Base-by-base conservation (phyloP, 2,329 filamentous ascomycete genomes). In the Hirsutella minnesotensis region DNA sequence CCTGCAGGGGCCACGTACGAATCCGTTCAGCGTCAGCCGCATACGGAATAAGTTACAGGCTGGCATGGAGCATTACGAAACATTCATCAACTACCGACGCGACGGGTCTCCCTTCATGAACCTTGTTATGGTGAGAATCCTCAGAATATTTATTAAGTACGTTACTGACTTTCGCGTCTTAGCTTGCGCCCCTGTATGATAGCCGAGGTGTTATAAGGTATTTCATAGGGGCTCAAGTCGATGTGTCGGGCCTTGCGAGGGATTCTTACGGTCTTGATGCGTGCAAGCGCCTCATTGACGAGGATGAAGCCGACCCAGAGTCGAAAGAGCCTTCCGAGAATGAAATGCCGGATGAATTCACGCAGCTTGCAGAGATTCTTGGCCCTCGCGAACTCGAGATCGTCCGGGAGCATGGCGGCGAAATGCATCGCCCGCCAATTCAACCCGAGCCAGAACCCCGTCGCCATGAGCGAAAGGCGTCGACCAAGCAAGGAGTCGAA, bases 71-170 rank as follows among this genome's bases (percentile, higher is more conserved):
- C 76, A 81, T 49, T 83, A 73, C 42, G 85, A 89, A 52, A 76
- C 85, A 0, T 78, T 89, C 43, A 62, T 89, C 31, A 89, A 89
- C 57, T 89, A 85, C 53, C 75, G 82, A 27, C 75, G 82, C n/a
- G 83, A 87, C 51, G 83, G 83, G 0, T 83, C 80, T 1, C 81
- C 81, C 0, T 87, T 87, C 54, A 81, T 87, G 72, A 88, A 87
- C 47, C 67, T 88, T 3, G 67, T 86, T 20, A 84, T 85, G 77
- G 73, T 77, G n/a, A 45, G 50, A 43, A n/a, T 33, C 30, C 41
- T 30, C 10, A 22, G 18, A 9, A 15, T 4, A 1, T 4, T n/a
- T 3, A 3, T 29, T 5, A n/a, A 16, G 15, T 18, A 5, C 18
- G 15, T 10, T 13, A 13, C 29, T 33, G 3, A 21, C 35, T 4